Percentiles rank a stretch among this genome's conserved stretches.
Conservation (phyloP, 495 filamentous ascomycete genomes). For the Podospora didyma region DNA sequence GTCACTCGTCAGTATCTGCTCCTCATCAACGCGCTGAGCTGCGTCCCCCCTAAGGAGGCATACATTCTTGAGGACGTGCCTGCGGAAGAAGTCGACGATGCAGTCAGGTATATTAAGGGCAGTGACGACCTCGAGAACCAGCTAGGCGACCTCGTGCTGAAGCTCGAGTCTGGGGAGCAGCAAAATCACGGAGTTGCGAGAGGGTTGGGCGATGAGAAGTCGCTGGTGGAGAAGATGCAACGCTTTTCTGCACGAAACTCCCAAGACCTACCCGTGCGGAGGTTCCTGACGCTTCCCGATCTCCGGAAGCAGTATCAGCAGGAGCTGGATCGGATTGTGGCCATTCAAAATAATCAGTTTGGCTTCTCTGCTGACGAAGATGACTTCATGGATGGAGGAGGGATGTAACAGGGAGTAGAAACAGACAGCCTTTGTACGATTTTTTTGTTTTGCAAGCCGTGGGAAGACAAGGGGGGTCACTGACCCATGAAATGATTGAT, state of each 20-base stretch:
- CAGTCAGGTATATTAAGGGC: neutral
- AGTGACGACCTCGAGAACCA: constrained; percentile 23
- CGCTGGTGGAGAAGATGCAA: constrained; percentile 21
- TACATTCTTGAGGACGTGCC: constrained; percentile 56
- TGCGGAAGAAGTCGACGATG: constrained; percentile 13
- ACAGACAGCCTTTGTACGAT: neutral
- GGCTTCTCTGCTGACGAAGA: constrained; percentile 43
- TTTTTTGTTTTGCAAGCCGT: constrained; percentile 1
- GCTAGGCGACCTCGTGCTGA: constrained; percentile 20
- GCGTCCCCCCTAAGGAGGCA: constrained; percentile 75
- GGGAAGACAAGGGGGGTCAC: constrained; percentile 6
- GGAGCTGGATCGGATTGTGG: constrained; percentile 74
- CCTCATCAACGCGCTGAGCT: constrained; percentile 83
- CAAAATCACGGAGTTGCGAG: neutral
- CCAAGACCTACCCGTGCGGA: constrained; percentile 36
- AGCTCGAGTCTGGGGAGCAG: constrained; percentile 13
- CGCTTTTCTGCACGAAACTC: constrained; percentile 8
- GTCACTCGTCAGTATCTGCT: constrained; percentile 68
- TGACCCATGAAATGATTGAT: too few relatives aligned
- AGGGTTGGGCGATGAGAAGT: constrained; percentile 28
- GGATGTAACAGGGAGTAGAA: neutral
- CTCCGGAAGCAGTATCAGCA: constrained; percentile 78
- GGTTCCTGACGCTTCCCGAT: constrained; percentile 77
- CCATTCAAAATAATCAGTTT: constrained; percentile 57
- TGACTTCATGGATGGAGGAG: constrained; percentile 42